These are phyloP conservation scores for Kwoniella shivajii DNA, from an alignment of 1,284 basidiomycete species.

Conservation along the genomic window DNA sequence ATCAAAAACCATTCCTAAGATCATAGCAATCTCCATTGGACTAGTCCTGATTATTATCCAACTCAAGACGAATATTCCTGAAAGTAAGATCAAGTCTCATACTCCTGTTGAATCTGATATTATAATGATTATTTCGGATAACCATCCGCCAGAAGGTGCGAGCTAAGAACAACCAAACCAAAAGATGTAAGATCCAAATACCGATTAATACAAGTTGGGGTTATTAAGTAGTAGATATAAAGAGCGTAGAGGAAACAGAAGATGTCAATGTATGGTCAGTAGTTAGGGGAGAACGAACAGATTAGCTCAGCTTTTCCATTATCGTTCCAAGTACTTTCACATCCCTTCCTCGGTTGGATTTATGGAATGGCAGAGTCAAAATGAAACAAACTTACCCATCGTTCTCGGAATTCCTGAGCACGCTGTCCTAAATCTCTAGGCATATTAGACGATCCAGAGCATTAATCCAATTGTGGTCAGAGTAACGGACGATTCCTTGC, in stretches of 20 bases:
- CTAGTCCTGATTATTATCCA: conserved; percentile 34
- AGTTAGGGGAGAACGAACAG: too few species aligned
- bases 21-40: conserved; percentile 26
- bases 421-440: conserved; percentile 17
- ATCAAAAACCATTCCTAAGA: conserved; percentile 32
- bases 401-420: conserved; percentile 21
- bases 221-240: background rate
- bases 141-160: conserved; percentile 36
- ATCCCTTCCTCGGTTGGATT: background rate
- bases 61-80: conserved; percentile 23
- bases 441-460: too few species aligned
- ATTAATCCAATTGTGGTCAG: too few species aligned
- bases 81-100: conserved; percentile 31
- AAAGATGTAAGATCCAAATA: background rate
- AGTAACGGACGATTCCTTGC: too few species aligned
- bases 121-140: conserved; percentile 26
- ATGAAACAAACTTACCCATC: conserved; percentile 10
- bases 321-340: too few species aligned
- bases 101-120: conserved; percentile 24
- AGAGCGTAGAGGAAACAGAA: background rate
- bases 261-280: background rate
- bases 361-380: background rate
- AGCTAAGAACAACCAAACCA: conserved; percentile 18
- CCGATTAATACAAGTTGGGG: background rate
- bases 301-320: too few species aligned